These are phyloP conservation scores for Blastobotrys raffinosifermentans DNA, from an alignment of 1,139 yeast species.

Conservation along the genomic window DNA sequence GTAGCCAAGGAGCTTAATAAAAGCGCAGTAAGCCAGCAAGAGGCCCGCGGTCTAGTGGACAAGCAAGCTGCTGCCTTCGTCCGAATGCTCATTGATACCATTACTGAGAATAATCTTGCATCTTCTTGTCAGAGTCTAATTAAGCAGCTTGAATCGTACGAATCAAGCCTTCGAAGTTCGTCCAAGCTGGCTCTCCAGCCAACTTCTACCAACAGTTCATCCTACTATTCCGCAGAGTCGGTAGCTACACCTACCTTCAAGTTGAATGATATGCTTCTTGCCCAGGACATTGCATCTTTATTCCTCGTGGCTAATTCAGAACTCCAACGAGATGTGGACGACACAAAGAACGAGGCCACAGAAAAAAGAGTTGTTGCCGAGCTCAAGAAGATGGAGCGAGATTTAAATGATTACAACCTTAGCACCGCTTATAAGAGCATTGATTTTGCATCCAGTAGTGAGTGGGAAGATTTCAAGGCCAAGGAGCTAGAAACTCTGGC, in stretches of 20 bases:
- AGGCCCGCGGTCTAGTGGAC: constrained; percentile 45
- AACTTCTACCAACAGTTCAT: neutral
- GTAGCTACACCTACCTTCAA: constrained; percentile 23
- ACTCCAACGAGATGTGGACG: constrained; percentile 24
- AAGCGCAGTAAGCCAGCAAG: constrained; percentile 39
- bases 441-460: constrained; percentile 40
- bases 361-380: constrained; percentile 44
- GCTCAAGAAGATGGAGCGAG: constrained; percentile 38
- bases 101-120: constrained; percentile 33
- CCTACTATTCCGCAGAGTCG: neutral
- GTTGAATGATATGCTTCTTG: constrained; percentile 25
- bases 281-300: constrained; percentile 20
- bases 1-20: constrained; percentile 60
- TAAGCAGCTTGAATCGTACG: constrained; percentile 29
- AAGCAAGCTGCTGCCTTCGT: constrained; percentile 56
- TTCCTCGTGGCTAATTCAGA: constrained; percentile 24
- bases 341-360: constrained; percentile 38
- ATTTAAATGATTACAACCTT: constrained; percentile 41
- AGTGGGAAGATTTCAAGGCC: constrained; percentile 50
- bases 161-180: constrained; percentile 30
- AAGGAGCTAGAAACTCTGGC: constrained; percentile 40
- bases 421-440: constrained; percentile 33
- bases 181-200: constrained; percentile 31
- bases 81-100: constrained; percentile 44
- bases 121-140: constrained; percentile 25